These are phyloP conservation scores for Botrytis cinerea DNA, from an alignment of 2,329 filamentous ascomycete species.

Conservation along the genomic window DNA sequence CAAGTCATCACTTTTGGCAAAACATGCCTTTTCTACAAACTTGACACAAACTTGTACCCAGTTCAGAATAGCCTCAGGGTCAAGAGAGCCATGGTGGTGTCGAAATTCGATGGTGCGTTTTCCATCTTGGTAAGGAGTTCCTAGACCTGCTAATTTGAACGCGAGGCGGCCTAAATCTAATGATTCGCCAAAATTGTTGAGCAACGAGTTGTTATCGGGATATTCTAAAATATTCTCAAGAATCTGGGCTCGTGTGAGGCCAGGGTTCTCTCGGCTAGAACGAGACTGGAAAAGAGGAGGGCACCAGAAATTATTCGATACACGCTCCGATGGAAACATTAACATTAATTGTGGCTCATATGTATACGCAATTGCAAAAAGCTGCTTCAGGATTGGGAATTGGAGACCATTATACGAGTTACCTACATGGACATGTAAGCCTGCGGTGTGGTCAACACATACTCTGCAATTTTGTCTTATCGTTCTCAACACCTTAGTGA, in stretches of 20 bases:
- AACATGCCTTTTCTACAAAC: constrained; percentile 23
- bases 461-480: constrained; percentile 30
- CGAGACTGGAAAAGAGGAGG: neutral
- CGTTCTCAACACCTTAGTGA: constrained; percentile 24
- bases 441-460: constrained; percentile 34
- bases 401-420: constrained; percentile 33
- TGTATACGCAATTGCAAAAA: constrained; percentile 35
- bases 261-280: neutral
- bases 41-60: constrained; percentile 32
- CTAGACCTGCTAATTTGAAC: constrained; percentile 2
- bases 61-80: constrained; percentile 25
- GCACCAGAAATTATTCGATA: neutral
- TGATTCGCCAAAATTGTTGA: neutral
- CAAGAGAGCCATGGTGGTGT: constrained; percentile 34
- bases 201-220: neutral
- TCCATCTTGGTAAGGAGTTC: neutral
- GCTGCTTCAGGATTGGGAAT: constrained; percentile 35
- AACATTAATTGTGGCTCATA: constrained; percentile 35
- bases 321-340: neutral
- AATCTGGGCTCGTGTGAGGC: neutral
- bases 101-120: constrained; percentile 36
- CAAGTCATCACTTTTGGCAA: constrained; percentile 6
- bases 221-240: neutral
- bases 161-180: neutral
- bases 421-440: constrained; percentile 42